phyloP scores from a whole-genome alignment of 2,329 filamentous ascomycete species.

The Apiospora sp. region DNA sequence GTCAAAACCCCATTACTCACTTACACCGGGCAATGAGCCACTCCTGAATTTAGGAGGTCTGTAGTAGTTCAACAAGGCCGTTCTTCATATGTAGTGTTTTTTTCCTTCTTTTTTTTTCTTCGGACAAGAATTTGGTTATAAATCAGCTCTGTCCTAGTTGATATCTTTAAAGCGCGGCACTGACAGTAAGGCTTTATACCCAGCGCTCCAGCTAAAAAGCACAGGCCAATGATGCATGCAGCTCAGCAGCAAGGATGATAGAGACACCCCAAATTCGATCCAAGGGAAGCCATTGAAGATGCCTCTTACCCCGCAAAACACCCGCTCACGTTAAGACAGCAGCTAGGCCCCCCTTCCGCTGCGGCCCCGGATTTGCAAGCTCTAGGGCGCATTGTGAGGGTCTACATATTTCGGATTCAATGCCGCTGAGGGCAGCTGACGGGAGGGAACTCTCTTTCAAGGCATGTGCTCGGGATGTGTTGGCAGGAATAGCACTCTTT shows the following conservation, averaged over 20 bases:
- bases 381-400: neutral
- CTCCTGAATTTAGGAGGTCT: neutral
- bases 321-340: neutral
- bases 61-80: neutral
- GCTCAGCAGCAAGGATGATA: neutral
- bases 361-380: slow-evolving; percentile 17
- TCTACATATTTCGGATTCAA: neutral
- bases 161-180: neutral
- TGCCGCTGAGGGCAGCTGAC: neutral
- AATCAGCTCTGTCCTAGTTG: too few species aligned
- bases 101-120: too few species aligned
- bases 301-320: neutral
- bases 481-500: neutral
- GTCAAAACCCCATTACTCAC: neutral
- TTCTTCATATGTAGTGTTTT: neutral
- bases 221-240: neutral
- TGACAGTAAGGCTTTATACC: neutral
- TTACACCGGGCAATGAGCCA: neutral
- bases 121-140: too few species aligned
- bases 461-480: neutral
- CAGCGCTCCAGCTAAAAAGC: neutral
- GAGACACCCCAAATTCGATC: neutral
- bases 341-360: neutral
- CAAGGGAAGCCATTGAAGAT: too few species aligned
- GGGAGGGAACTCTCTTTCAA: neutral